phyloP scores from a whole-genome alignment of 1,139 yeast species.

The Diutina catenulata region DNA sequence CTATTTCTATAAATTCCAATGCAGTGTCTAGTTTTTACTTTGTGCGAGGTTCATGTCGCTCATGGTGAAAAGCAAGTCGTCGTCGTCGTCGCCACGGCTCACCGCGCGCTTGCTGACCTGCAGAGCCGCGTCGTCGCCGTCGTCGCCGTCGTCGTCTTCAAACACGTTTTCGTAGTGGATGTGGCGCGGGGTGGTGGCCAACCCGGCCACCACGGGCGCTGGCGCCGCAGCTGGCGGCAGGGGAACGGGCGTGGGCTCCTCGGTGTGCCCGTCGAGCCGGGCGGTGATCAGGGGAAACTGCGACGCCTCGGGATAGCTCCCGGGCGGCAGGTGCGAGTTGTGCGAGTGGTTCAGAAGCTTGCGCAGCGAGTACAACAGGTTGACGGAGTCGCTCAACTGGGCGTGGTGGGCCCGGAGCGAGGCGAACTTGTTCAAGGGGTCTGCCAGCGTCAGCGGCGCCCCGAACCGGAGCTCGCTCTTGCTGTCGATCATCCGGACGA shows the following conservation, averaged over 20 bases:
- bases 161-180: conserved; percentile 38
- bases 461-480: conserved; percentile 37
- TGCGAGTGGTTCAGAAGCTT: conserved; percentile 23
- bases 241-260: conserved; percentile 6
- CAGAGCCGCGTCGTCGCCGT: conserved; percentile 21
- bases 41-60: conserved; percentile 67
- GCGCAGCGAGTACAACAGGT: conserved; percentile 24
- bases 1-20: too few relatives aligned
- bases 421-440: conserved; percentile 27
- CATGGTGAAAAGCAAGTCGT: conserved; percentile 77
- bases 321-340: conserved; percentile 18
- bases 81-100: conserved; percentile 49
- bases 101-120: conserved; percentile 5
- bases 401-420: conserved; percentile 29
- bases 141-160: conserved; percentile 33
- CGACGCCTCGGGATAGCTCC: conserved; percentile 24
- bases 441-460: conserved; percentile 10
- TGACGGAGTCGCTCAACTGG: conserved; percentile 41
- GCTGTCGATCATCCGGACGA: conserved; percentile 72
- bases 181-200: conserved; percentile 21
- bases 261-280: conserved; percentile 20
- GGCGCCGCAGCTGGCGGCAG: not conserved
- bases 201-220: conserved; percentile 14
- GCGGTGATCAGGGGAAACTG: conserved; percentile 33
- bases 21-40: conserved; percentile 4